phyloP scores from a whole-genome alignment of 1,284 basidiomycete species.

The Boletellus sp. region DNA sequence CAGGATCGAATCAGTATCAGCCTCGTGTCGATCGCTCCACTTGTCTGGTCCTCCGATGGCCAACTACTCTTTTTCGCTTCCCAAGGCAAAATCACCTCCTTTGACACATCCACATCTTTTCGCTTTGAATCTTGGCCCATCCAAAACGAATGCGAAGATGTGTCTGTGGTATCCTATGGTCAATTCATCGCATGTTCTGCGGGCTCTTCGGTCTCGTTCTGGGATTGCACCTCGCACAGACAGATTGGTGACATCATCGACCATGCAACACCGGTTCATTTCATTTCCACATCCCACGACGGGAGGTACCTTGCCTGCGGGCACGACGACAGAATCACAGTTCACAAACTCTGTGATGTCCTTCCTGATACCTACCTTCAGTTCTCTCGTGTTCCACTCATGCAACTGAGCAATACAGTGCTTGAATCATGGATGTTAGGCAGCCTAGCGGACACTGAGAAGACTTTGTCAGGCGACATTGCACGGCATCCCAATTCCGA shows the following conservation, averaged over 20 bases:
- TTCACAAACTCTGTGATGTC: neutral
- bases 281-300: neutral
- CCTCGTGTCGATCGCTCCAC: no score
- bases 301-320: neutral
- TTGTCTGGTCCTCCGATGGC: no score
- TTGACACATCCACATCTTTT: neutral
- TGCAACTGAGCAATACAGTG: neutral
- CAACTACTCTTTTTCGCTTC: no score
- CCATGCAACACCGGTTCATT: neutral
- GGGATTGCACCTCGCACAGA: neutral
- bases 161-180: neutral
- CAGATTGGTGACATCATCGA: neutral
- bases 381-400: neutral
- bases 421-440: neutral
- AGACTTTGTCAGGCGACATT: neutral
- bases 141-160: no score
- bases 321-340: neutral
- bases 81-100: neutral
- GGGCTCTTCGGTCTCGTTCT: neutral
- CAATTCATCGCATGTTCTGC: neutral
- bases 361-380: neutral
- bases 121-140: neutral
- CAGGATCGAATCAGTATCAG: no score
- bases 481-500: neutral
- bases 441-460: neutral